phyloP scores from a whole-genome alignment of 2,329 filamentous ascomycete species.

The Ophiosphaerella narmari region DNA sequence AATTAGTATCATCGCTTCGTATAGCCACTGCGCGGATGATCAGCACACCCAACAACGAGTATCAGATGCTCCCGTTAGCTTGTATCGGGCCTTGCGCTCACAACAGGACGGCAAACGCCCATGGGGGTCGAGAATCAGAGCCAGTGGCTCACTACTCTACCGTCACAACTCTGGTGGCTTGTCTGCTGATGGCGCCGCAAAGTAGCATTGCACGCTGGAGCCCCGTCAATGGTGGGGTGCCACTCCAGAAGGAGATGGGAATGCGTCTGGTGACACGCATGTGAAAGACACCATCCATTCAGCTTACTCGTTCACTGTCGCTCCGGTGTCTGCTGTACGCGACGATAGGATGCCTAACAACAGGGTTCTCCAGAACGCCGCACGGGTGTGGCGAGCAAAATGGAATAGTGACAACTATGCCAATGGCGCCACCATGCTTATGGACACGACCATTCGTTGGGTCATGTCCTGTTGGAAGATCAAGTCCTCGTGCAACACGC shows the following conservation, averaged over 20 bases:
- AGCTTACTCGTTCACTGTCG: conserved; percentile 25
- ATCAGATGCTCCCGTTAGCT: neutral
- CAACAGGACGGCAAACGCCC: neutral
- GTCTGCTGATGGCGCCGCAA: conserved; percentile 21
- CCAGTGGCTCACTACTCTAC: conserved; percentile 18
- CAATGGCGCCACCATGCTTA: conserved; percentile 35
- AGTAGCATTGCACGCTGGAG: conserved; percentile 18
- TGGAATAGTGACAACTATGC: conserved; percentile 24
- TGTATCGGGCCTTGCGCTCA: neutral
- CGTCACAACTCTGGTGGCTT: conserved; percentile 7
- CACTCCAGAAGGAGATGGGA: conserved; percentile 12
- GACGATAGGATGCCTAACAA: conserved; percentile 14
- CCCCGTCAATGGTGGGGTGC: conserved; percentile 14
- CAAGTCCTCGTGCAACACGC: conserved; percentile 13
- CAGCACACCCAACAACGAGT: neutral
- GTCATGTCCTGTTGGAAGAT: conserved; percentile 11
- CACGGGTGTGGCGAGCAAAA: conserved; percentile 37
- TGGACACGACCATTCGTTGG: conserved; percentile 25
- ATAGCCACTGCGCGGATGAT: neutral
- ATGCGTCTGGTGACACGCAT: conserved; percentile 23
- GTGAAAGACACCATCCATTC: conserved; percentile 16
- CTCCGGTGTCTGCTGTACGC: conserved; percentile 5
- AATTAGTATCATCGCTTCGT: neutral
- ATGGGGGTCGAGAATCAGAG: conserved; percentile 4
- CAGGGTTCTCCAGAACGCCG: conserved; percentile 40